Conservation (phyloP, 2,329 filamentous ascomycete species). For the Atkinsonella hypoxylon region DNA sequence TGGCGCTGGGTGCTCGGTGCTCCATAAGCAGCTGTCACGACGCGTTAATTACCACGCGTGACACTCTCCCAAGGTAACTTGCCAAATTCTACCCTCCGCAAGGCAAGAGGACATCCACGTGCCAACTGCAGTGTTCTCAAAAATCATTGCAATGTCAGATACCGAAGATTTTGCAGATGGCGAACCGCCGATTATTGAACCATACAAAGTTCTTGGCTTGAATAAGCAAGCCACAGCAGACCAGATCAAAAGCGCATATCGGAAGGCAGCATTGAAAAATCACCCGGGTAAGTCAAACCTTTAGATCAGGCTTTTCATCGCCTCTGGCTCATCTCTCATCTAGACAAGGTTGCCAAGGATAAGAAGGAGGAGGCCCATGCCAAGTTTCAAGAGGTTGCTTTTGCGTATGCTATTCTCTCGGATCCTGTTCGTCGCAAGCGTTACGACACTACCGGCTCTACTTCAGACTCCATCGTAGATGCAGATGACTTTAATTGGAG, state of each 20-base stretch:
- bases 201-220: conserved; percentile 70
- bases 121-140: too few species aligned
- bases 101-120: too few species aligned
- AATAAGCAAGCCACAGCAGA: conserved; percentile 59
- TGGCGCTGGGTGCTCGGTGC: background rate
- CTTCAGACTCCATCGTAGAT: conserved; percentile 67
- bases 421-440: conserved; percentile 68
- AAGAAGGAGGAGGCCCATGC: conserved; percentile 62
- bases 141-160: conserved; percentile 27
- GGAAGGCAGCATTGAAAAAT: conserved; percentile 75
- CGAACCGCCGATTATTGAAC: conserved; percentile 54
- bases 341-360: conserved; percentile 64
- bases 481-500: conserved; percentile 80
- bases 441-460: conserved; percentile 85
- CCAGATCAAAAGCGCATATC: conserved; percentile 82
- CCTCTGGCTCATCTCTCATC: background rate
- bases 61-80: conserved; percentile 6
- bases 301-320: background rate
- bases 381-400: conserved; percentile 81
- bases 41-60: conserved; percentile 11
- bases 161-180: conserved; percentile 41
- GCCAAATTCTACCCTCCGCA: background rate
- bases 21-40: background rate
- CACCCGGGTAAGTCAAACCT: conserved; percentile 55
- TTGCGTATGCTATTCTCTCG: conserved; percentile 88